Base-by-base conservation (phyloP, 2,329 filamentous ascomycete genomes). In the Fusarium kyushuense region DNA sequence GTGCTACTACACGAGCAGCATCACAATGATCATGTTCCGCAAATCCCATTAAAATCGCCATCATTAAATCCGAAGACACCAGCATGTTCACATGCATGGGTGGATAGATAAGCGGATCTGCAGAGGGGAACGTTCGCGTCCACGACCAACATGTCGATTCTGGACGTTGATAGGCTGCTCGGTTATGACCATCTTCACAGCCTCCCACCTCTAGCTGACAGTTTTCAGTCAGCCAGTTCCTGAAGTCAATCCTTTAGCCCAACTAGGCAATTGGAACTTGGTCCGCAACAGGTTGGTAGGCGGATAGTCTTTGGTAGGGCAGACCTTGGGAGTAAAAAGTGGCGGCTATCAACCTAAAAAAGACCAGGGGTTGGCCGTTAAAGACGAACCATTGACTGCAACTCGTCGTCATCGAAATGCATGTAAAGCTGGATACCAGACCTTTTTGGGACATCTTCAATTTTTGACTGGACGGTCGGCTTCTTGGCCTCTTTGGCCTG, bases 81-180 rank as follows among this genome's bases (percentile, higher is more conserved):
- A 54, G 57, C 43, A 35, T 25, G 56, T 62, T 53, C 63, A 55
- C 58, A 65, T 65, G 68, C 59, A 69, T 63, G 23, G 46, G 65
- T 61, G 17, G 32, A 38, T 36, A 49, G 23, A 49, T 49, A 27
- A 66, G 56, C 70, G 63, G 60, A 73, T 74, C 64, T 58, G 42
- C 53, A 59, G 43, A 62, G 59, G 51, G 64, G 62, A 56, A 64
- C 55, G 60, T 69, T 72, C 72, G 59, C 58, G 66, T 61, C 67
- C 71, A 65, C 49, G 57, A 46, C 53, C 58, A 16, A 67, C 42
- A 65, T 58, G 40, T 53, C 60, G 58, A 68, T 54, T 63, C 59
- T 62, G 45, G n/a, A 25, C 55, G 49, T 62, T 72, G 69, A 74
- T 74, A 71, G 72, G 72, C n/a, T 51, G 48, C 54, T 72, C 58